Base-by-base conservation (phyloP, 129 eudicot genomes). In the Flaveria robusta region DNA sequence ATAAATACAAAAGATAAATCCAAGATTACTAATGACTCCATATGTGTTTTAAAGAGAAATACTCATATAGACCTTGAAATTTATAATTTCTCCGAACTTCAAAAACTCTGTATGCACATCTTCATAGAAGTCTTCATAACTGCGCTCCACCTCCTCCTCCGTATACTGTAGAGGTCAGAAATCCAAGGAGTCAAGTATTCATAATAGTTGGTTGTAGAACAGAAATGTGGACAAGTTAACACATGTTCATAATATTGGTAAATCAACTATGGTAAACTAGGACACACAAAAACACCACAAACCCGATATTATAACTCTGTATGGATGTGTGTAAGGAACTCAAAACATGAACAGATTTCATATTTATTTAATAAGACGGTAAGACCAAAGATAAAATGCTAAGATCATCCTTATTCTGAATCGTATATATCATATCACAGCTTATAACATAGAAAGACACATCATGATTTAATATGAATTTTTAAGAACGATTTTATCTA, bases 51-150 rank as follows among this genome's bases (percentile, higher is more conserved):
- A 75, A 19, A 68, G 67, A 66, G 59, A 77, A 9, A 37, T 18
- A 5, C 55, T 10, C 52, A 41, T 16, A 37, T 39, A 39, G 71
- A 66, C 99, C 99, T 95, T 95, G 66, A 95, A 95, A 86, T 95
- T 95, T 60, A 89, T 71, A 66, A 95, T 84, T 77, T 91, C 99
- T 68, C 99, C 99, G 60, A 88, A 95, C 86, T 91, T 95, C 86
- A 95, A 81, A 82, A 95, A 95, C 51, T 95, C 99, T 41, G 99
- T 91, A 86, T 95, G 99, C 65, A 95, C 99, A 85, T 95, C 99
- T 79, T 95, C 97, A 65, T 95, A 95, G 74, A 95, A 95, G 58
- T 95, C 99, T 75, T 95, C 97, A 73, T 82, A 95, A 65, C 85
- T 79, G 43, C 74, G 83, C 22, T 87, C 97, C 54, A 91, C 94